Percentiles rank a stretch among this genome's conserved stretches.
Conservation (phyloP, 129 eudicot genomes). For the Tagetes patula region DNA sequence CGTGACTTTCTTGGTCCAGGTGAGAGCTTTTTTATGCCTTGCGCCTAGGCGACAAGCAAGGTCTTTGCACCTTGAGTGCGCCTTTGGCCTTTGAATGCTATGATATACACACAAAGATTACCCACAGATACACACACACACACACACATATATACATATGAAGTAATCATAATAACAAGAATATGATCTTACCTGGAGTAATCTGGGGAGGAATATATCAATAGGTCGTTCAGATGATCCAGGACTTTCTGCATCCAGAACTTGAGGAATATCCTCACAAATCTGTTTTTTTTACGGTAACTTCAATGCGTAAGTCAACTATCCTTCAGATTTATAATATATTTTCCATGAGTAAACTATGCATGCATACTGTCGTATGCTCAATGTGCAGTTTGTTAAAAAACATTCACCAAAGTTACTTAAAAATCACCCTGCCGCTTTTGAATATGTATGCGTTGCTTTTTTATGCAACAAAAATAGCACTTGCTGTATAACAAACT, state of each 20-base stretch:
- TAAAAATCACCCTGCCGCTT: neutral
- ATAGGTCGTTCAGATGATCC: conserved; percentile 92
- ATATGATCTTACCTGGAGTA: conserved; percentile 52
- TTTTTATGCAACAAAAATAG: neutral
- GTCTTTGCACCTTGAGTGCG: too few species aligned
- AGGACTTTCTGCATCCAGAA: conserved; percentile 79
- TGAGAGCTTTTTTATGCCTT: too few species aligned
- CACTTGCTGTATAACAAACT: neutral
- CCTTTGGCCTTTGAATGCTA: too few species aligned
- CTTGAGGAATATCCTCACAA: conserved; percentile 93
- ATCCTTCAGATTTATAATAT: neutral
- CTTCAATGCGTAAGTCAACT: conserved; percentile 12
- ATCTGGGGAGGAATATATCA: conserved; percentile 81
- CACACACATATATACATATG: neutral
- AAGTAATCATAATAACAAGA: conserved; percentile 14
- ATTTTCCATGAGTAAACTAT: neutral
- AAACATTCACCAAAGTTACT: neutral
- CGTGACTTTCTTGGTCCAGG: too few species aligned
- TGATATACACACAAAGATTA: too few species aligned
- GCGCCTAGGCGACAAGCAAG: too few species aligned
- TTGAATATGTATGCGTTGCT: neutral
- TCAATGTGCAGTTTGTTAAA: neutral
- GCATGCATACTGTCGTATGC: neutral
- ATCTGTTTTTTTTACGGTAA: conserved; percentile 47
- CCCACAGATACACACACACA: neutral